phyloP scores from a whole-genome alignment of 805 yeast genomes.

The Tetrapisispora pingtungensis region DNA sequence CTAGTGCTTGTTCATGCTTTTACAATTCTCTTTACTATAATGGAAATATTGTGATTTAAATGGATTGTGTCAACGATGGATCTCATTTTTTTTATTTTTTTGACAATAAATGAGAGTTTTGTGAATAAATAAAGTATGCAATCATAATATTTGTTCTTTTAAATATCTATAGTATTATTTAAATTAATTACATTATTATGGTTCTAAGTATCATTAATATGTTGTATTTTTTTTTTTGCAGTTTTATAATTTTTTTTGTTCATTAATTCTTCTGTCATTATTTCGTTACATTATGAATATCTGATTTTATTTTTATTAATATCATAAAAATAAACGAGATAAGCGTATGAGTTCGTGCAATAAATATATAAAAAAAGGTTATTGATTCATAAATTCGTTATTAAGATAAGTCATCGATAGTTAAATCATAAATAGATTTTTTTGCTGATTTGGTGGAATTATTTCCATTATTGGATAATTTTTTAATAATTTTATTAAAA shows the following conservation, averaged over 20 bases:
- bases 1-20: background rate
- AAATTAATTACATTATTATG: too few species aligned
- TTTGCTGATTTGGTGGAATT: background rate
- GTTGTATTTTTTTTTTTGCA: too few species aligned
- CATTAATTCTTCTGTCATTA: background rate
- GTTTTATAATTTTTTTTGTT: background rate
- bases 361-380: background rate
- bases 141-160: background rate
- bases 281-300: background rate
- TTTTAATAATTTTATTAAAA: slow-evolving; percentile 2
- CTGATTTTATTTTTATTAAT: too few species aligned
- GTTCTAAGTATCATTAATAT: too few species aligned
- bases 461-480: background rate
- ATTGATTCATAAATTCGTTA: background rate
- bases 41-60: too few species aligned
- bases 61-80: too few species aligned
- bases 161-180: too few species aligned
- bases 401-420: background rate
- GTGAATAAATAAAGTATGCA: too few species aligned
- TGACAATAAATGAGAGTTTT: too few species aligned
- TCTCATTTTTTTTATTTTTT: too few species aligned
- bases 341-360: too few species aligned
- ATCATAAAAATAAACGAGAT: background rate
- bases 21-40: too few species aligned
- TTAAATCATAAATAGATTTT: background rate